Evolutionary conservation across 352 stramenopile species (phyloP), one percentile per base, ranked within the genome.

Genomic region (Phytophthora macrochlamydospora): DNA sequence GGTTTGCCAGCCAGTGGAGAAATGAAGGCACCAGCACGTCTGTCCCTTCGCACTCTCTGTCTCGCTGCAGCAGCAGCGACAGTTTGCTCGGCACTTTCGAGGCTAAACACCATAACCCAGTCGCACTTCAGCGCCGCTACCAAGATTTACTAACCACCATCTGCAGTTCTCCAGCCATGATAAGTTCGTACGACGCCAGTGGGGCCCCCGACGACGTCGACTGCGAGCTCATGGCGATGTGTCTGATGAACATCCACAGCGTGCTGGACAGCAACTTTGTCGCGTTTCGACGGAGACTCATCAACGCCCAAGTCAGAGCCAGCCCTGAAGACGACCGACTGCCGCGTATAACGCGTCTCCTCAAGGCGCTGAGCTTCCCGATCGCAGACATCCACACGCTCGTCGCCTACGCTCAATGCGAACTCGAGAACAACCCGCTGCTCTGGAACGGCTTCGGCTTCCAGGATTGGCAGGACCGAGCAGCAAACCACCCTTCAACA

Each of bases 211-310:
- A 9, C 3, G 38, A 64, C 9, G 53, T 71, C 7, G 78, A 90
- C 56, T 68, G 60, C 37, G 76, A 83, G 5, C 59, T 89, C 35
- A 80, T 93, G 59, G 71, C 64, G 7, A 59, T 81, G 52, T 87
- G 79, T 24, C 66, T 91, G 11, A 85, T 79, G 80, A 91, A 89
- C 56, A 38, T 91, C 7, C 85, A 93, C 66, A 82, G 76, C 30
- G 55, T 90, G 3, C 42, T 91, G 4, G 82, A 93, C 43, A 65
- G 60, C 2, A 58, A 76, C 3, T 51, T 81, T 2, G 55, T 51
- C 0, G 51, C 62, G 28, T 75, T 90, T 29, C 70, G 75, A 35
- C n/a, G 57, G 62, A 48, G 28, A 51, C 24, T 76, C 2, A 52
- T 70, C 3, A 12, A 33, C 9, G 24, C 58, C 9, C 38, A 56